These are phyloP conservation scores for Entomortierella parvispora DNA, from an alignment of 192 early-diverging fungal genomes.

Conservation along the genomic window DNA sequence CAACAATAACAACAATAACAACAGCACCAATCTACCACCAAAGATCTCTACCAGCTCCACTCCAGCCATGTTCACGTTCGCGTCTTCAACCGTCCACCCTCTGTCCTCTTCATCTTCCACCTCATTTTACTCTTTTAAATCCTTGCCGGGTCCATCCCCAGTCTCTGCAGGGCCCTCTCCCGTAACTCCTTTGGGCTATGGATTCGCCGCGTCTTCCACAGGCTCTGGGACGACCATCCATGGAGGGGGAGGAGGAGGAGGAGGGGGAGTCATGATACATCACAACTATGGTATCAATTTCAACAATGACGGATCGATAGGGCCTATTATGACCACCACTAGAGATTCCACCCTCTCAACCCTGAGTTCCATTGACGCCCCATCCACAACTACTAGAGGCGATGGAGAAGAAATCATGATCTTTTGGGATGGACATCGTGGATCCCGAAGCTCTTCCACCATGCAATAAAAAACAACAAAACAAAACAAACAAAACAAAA, in stretches of 20 bases:
- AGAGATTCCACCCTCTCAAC: constrained; percentile 37
- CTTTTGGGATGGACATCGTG: constrained; percentile 42
- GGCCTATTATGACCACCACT: too few species aligned
- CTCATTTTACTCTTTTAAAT: too few species aligned
- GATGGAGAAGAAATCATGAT: constrained; percentile 51
- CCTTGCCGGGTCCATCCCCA: background rate
- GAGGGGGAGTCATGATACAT: too few species aligned
- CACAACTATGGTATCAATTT: too few species aligned
- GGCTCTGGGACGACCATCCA: too few species aligned
- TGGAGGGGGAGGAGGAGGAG: too few species aligned
- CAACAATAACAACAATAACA: background rate
- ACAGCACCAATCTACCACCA: background rate
- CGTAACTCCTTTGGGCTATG: background rate
- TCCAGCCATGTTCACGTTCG: background rate
- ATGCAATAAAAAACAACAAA: too few species aligned
- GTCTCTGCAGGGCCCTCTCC: background rate
- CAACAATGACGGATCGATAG: too few species aligned
- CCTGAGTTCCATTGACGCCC: constrained; percentile 6
- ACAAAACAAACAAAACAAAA: too few species aligned
- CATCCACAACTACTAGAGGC: constrained; percentile 22
- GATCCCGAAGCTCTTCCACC: constrained; percentile 10
- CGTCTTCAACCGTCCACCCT: too few species aligned
- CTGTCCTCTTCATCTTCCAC: too few species aligned
- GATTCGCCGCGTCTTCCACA: background rate
- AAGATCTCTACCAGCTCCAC: background rate